A percentile compares a stretch with the other conserved stretches of the same genome.
These are phyloP conservation scores for Pugionium cornutum DNA, from an alignment of 345 rosid genomes.

Conservation along the genomic window DNA sequence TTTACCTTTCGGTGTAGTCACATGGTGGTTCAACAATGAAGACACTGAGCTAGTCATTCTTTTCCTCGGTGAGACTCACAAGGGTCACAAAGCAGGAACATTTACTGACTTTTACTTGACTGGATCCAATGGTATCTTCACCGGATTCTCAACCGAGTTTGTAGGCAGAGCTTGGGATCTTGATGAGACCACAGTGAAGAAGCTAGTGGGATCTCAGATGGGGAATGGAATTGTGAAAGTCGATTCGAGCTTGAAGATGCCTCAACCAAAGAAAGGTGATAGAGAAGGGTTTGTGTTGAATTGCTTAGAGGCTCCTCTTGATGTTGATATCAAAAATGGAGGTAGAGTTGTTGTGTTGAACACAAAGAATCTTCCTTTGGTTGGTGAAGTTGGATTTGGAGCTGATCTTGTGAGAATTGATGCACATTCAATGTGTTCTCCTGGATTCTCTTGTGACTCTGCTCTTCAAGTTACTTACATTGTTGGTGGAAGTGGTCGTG, in stretches of 20 bases:
- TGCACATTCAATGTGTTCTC: slow-evolving; percentile 87
- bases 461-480: slow-evolving; percentile 84
- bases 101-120: slow-evolving; percentile 81
- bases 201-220: slow-evolving; percentile 53
- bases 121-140: slow-evolving; percentile 76
- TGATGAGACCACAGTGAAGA: slow-evolving; percentile 45
- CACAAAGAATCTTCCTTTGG: slow-evolving; percentile 80
- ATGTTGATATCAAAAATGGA: slow-evolving; percentile 71
- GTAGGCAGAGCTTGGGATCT: slow-evolving; percentile 79
- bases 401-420: slow-evolving; percentile 85
- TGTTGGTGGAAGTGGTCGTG: slow-evolving; percentile 75
- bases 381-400: slow-evolving; percentile 84
- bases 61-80: slow-evolving; percentile 80
- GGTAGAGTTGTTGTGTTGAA: slow-evolving; percentile 86
- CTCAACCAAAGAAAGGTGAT: slow-evolving; percentile 56
- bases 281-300: slow-evolving; percentile 68
- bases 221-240: slow-evolving; percentile 73
- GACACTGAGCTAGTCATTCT: slow-evolving; percentile 78
- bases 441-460: slow-evolving; percentile 93
- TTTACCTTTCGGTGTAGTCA: slow-evolving; percentile 81
- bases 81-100: slow-evolving; percentile 71
- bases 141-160: slow-evolving; percentile 76
- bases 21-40: slow-evolving; percentile 89
- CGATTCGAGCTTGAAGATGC: slow-evolving; percentile 52
- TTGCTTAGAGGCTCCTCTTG: slow-evolving; percentile 82